Conservation (phyloP, 208 protist species). For the Trichomonas gallinae region DNA sequence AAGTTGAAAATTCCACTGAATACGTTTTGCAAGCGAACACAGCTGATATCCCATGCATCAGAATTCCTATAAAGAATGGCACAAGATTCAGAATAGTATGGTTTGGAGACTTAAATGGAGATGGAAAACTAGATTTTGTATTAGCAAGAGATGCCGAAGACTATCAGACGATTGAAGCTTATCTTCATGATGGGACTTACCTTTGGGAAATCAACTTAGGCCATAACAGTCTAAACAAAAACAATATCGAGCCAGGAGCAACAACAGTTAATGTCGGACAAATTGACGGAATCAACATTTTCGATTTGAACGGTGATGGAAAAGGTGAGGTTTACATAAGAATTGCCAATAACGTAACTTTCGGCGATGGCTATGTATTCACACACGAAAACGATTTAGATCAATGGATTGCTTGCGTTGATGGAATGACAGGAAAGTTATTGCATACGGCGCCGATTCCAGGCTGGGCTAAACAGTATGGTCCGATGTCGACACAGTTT, state of each 20-base stretch:
- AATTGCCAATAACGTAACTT: neutral
- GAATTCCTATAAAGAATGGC: neutral
- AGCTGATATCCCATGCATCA: neutral
- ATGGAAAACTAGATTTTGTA: conserved; percentile 16
- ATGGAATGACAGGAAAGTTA: neutral
- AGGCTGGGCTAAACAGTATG: neutral
- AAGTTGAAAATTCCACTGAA: neutral
- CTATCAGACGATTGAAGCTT: neutral
- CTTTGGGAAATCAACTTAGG: neutral
- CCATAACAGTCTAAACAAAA: neutral
- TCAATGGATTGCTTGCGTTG: neutral
- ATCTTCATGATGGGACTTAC: neutral
- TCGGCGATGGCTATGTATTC: neutral
- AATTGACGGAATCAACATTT: neutral
- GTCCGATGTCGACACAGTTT: neutral
- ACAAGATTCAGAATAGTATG: neutral
- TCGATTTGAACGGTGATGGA: neutral
- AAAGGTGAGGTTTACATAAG: neutral
- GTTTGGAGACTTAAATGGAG: neutral
- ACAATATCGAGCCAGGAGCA: neutral
- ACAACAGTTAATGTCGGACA: neutral
- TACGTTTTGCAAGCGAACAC: neutral
- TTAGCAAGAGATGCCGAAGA: neutral
- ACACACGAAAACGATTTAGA: neutral
- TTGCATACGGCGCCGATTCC: neutral